These are phyloP conservation scores for Phytophthora syringae DNA, from an alignment of 352 stramenopile species.

Conservation along the genomic window DNA sequence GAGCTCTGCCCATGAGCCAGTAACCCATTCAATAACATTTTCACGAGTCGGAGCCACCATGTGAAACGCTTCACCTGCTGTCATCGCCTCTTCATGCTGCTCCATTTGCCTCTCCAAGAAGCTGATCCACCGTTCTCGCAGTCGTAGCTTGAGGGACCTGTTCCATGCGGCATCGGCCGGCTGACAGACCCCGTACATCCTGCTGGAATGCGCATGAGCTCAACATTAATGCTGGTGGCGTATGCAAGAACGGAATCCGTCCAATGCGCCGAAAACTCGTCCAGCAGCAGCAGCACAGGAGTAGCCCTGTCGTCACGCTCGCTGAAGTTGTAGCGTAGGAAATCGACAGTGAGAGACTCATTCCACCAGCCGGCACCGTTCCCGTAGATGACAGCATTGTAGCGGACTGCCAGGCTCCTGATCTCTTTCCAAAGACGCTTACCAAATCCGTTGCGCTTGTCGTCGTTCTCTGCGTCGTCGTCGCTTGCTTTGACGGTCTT, in stretches of 20 bases:
- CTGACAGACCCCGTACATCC: constrained; percentile 6
- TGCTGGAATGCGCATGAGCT: not conserved
- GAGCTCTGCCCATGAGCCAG: not conserved
- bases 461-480: not conserved
- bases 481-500: not conserved
- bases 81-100: not conserved
- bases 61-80: not conserved
- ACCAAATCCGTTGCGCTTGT: not conserved
- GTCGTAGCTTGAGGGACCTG: not conserved
- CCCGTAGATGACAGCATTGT: constrained; percentile 7
- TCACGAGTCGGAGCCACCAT: not conserved
- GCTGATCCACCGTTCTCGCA: not conserved
- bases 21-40: not conserved
- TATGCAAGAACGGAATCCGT: constrained; percentile 1
- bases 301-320: not conserved
- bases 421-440: constrained; percentile 1
- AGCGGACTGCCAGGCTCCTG: not conserved
- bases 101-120: not conserved
- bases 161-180: constrained; percentile 8
- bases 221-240: not conserved
- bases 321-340: not conserved
- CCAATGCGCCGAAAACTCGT: constrained; percentile 10
- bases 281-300: constrained; percentile 9
- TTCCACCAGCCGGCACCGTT: constrained; percentile 1
- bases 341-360: not conserved